Conservation (phyloP, 257 asterid species). For the Petrea volubilis region DNA sequence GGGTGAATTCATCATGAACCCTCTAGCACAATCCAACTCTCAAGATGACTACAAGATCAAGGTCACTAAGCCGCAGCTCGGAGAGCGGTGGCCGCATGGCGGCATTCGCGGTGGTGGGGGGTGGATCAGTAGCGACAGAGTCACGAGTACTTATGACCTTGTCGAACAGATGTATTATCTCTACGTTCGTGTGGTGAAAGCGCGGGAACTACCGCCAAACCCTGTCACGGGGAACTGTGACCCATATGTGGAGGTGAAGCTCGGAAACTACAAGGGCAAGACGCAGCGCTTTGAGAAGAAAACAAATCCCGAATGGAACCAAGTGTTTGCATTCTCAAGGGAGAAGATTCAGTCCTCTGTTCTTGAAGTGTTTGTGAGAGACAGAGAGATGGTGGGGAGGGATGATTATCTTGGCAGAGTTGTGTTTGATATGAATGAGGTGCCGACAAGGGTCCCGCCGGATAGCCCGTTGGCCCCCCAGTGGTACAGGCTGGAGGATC, state of each 20-base stretch:
- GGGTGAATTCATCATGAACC: conserved; percentile 25
- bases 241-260: conserved; percentile 78
- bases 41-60: conserved; percentile 61
- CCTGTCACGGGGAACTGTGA: conserved; percentile 68
- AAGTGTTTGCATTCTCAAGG: conserved; percentile 71
- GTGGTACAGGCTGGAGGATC: conserved; percentile 72
- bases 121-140: conserved; percentile 59
- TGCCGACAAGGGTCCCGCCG: conserved; percentile 76
- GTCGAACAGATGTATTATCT: conserved; percentile 86
- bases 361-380: conserved; percentile 60
- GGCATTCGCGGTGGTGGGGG: conserved; percentile 67
- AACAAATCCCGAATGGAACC: conserved; percentile 58
- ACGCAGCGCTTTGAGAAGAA: conserved; percentile 67
- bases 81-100: conserved; percentile 79
- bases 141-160: conserved; percentile 74
- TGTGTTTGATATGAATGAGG: conserved; percentile 69
- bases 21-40: conserved; percentile 28
- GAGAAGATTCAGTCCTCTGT: conserved; percentile 66
- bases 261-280: conserved; percentile 71
- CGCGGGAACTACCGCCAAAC: conserved; percentile 58
- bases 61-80: conserved; percentile 71
- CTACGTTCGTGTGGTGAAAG: conserved; percentile 78
- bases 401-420: conserved; percentile 66
- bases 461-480: conserved; percentile 83
- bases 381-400: conserved; percentile 53